These are phyloP conservation scores for Aspergillus sclerotialis DNA, from an alignment of 2,329 filamentous ascomycete species.

Conservation along the genomic window DNA sequence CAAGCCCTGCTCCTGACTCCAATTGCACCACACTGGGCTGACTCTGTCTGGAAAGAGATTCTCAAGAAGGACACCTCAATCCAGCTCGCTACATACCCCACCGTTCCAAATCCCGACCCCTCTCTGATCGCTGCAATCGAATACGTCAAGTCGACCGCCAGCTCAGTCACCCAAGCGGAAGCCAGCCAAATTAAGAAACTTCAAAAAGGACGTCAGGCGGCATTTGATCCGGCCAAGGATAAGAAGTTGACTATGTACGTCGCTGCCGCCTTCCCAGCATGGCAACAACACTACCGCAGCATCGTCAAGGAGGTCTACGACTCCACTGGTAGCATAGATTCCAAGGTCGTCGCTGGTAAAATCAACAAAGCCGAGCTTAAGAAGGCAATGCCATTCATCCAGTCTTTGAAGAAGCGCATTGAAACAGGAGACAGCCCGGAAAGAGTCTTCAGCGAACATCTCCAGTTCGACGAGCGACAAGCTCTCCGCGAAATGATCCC, in stretches of 20 bases:
- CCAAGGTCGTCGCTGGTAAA: slow-evolving; percentile 71
- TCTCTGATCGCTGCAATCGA: neutral
- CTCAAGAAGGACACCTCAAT: slow-evolving; percentile 54
- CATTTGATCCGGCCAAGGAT: neutral
- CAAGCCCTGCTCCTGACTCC: slow-evolving; percentile 77
- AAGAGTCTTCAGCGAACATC: slow-evolving; percentile 71
- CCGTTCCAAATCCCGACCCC: neutral
- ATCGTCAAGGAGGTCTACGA: slow-evolving; percentile 68
- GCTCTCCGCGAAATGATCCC: slow-evolving; percentile 72
- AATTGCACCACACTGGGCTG: slow-evolving; percentile 87
- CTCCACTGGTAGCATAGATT: slow-evolving; percentile 58
- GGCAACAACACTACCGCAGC: slow-evolving; percentile 34
- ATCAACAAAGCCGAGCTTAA: slow-evolving; percentile 79
- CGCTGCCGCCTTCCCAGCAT: neutral
- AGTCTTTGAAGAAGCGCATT: slow-evolving; percentile 73
- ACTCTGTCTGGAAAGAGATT: slow-evolving; percentile 90
- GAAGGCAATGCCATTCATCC: slow-evolving; percentile 96
- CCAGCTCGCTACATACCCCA: neutral
- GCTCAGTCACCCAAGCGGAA: neutral
- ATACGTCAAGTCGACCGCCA: neutral
- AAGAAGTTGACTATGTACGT: neutral
- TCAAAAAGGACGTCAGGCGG: neutral
- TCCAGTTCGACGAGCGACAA: slow-evolving; percentile 77
- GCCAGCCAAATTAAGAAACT: neutral
- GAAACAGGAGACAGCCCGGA: slow-evolving; percentile 56